Percentiles rank a stretch among this genome's conserved stretches.
Evolutionary conservation across 177 flowering plant species (phyloP).

Genomic region (Tripterygium wilfordii): DNA sequence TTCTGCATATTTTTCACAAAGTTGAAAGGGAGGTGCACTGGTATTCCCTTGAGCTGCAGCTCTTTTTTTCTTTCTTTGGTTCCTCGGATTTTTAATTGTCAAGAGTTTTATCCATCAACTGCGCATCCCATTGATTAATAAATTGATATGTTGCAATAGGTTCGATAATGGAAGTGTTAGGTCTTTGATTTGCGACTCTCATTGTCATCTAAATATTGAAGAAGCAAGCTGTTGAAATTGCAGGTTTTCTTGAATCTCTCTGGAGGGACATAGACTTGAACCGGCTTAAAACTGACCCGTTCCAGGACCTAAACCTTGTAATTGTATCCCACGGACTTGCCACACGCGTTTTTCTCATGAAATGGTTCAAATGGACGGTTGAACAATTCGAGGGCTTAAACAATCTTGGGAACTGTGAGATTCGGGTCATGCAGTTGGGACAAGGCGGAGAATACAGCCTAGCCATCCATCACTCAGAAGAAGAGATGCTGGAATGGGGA

Average conservation of each 20-base stretch:
- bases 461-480: constrained; percentile 70
- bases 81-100: no score
- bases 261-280: constrained; percentile 96
- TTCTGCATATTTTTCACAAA: no score
- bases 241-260: constrained; percentile 88
- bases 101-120: no score
- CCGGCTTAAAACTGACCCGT: constrained; percentile 51
- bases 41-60: no score
- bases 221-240: constrained; percentile 1
- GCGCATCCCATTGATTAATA: no score
- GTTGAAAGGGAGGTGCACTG: no score
- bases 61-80: no score
- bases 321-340: constrained; percentile 81
- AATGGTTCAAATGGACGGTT: constrained; percentile 99
- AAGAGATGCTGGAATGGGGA: constrained; percentile 82
- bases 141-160: no score
- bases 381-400: constrained; percentile 84
- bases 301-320: constrained; percentile 57
- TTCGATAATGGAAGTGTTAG: no score
- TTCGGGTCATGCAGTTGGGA: constrained; percentile 80
- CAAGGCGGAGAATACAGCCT: constrained; percentile 88
- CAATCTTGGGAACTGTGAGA: constrained; percentile 69
- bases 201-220: no score
- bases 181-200: no score
- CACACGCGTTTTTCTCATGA: constrained; percentile 79